Evolutionary conservation across 371 early-diverging fungal species (phyloP).

Genomic region (Capniomyces stellatus): DNA sequence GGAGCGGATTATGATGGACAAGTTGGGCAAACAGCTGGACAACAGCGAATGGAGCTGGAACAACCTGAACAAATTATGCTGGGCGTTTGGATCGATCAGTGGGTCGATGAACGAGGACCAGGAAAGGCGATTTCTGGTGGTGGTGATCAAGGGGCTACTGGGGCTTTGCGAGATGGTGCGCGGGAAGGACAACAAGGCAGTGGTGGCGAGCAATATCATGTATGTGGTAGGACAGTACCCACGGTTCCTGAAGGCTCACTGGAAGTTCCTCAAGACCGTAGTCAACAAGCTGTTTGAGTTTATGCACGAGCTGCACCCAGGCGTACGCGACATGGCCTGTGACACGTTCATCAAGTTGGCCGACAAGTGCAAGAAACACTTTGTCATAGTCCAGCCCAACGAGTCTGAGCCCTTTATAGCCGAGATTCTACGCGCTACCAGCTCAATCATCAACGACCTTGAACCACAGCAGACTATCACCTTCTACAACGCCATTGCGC

Average conservation of each 20-base stretch:
- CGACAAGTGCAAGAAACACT: conserved; percentile 90
- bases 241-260: conserved; percentile 94
- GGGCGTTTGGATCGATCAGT: conserved; percentile 98
- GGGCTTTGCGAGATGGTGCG: conserved; percentile 83
- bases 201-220: conserved; percentile 99
- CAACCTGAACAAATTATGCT: conserved; percentile 95
- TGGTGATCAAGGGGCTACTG: conserved; percentile 92
- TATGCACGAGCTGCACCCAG: conserved; percentile 99
- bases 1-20: conserved; percentile 83
- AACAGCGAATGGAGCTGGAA: conserved; percentile 89
- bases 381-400: conserved; percentile 70
- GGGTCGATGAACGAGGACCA: conserved; percentile 91
- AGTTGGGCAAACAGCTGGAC: conserved; percentile 81
- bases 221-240: conserved; percentile 99
- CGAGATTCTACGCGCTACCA: conserved; percentile 66
- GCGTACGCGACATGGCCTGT: conserved; percentile 99
- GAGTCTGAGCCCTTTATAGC: conserved; percentile 83
- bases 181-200: conserved; percentile 98
- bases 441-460: conserved; percentile 69
- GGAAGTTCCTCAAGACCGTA: conserved; percentile 99
- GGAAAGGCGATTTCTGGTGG: conserved; percentile 96
- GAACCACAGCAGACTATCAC: conserved; percentile 81
- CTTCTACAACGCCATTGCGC: conserved; percentile 92
- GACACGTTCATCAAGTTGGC: conserved; percentile 98
- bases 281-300: conserved; percentile 99